Evolutionary conservation across 179 eudicot genomes (phyloP), one percentile per base, ranked within the genome.

Genomic region (Silene coronaria): DNA sequence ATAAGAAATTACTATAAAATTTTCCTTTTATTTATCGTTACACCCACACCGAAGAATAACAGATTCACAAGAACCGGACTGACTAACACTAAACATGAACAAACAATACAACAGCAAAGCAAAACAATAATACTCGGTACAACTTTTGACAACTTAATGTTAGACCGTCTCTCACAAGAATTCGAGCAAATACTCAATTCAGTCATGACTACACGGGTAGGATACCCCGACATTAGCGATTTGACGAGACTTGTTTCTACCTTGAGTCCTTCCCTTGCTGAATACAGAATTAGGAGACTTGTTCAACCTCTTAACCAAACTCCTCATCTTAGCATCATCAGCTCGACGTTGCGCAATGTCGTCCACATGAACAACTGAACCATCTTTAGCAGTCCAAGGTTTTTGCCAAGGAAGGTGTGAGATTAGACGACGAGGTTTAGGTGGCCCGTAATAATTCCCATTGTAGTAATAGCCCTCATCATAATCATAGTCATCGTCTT

Each of bases 211-310:
- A 23, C 64, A 60, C 2, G 11, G 30, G 22, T 60, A 60, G 26
- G 13, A 23, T 60, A 30, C 46, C 9, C 19, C 3, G 46, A 19
- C 45, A 2, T 67, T 45, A n/a, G 46, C 26, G 7, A 6, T 0
- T 17, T 67, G 51, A 38, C 72, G 55, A 21, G 72, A 38, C 55
- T 42, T 22, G n/a, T 42, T 38, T 9, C 24, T 57, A 68, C 7
- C 17, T 16, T 19, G 55, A 42, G 72, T 42, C 55, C 57, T 10
- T 9, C 42, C 53, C 72, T 68, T 68, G 2, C 30, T 19, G 23
- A 22, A 22, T 22, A 11, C 72, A 3, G 72, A 68, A 68, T 68
- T 68, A 68, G 55, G 30, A 21, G 72, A 68, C 72, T 21, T 68
- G 22, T 68, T 68, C 55, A 68, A 38, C 55, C 72, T 38, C 30